Evolutionary conservation across 1,284 basidiomycete genomes (phyloP), one percentile per base, ranked within the genome.

Genomic region (Cryptococcus maquisensis): DNA sequence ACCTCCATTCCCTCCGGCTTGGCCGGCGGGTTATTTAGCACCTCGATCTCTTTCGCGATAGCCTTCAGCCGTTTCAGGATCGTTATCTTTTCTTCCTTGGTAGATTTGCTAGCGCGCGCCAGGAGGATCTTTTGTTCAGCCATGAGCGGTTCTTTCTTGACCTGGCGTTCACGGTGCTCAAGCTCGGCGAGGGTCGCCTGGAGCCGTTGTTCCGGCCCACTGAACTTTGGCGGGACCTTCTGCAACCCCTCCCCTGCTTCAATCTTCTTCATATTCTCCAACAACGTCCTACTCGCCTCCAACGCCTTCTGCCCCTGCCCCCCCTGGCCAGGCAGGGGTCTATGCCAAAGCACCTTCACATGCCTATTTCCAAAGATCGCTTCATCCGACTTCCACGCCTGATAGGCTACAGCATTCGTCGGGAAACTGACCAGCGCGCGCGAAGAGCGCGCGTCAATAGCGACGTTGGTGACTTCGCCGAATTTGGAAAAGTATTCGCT

Each of bases 351-450:
- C 40, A 94, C 81, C 74, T 95, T 96, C 64, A 97, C 92, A 71
- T 97, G 97, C 40, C 94, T 84, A 65, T 93, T 94, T 16, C 85
- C 86, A 69, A 97, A 96, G 24, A 97, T 87, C 16, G 92, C 91
- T 57, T 95, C 91, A 69, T 95, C 90, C 24, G 85, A 86, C 72
- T 88, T 89, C 87, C 94, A 93, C 0, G 94, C 94, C 21, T 83
- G 81, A 65, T 87, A 85, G 1, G 94, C 94, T 69, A 94, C 88
- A 21, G 82, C 82, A 66, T 93, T 90, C n/a, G 81, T 83, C 18
- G 84, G 81, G 73, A 95, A 98, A 62, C 86, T 90, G 62, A 98
- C 87, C 42, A 96, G 78, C 0, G 94, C 93, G 28, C 79, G n/a
- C n/a, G n/a, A n/a, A n/a, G 72, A 66, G 90, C 88, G 39, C 80